Evolutionary conservation across 176 grass and related monocot genomes (phyloP).

Genomic region (Carex cristatella): DNA sequence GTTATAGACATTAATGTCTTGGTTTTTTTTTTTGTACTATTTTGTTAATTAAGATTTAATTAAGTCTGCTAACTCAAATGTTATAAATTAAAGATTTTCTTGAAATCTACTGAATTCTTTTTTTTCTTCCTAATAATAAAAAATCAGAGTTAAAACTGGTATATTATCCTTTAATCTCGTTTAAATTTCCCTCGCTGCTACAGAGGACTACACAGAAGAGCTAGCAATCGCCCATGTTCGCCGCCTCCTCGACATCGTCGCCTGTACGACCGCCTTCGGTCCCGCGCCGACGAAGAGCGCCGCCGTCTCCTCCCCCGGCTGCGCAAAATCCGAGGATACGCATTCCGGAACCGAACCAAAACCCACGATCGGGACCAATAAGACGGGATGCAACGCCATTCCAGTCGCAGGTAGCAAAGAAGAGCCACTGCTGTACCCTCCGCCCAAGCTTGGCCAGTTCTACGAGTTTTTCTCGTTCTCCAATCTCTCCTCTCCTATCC

Average conservation of each 20-base stretch:
- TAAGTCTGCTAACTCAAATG: too few species aligned
- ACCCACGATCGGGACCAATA: conserved; percentile 21
- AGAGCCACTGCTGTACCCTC: conserved; percentile 77
- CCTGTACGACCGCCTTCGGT: conserved; percentile 78
- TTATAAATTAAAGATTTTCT: too few species aligned
- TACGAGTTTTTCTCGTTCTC: conserved; percentile 99
- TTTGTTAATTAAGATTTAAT: too few species aligned
- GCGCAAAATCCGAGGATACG: conserved; percentile 13
- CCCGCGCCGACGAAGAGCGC: conserved; percentile 36
- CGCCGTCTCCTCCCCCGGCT: background rate
- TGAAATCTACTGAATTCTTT: too few species aligned
- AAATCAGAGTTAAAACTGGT: too few species aligned
- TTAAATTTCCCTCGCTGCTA: conserved; percentile 2
- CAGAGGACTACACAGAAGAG: conserved; percentile 93
- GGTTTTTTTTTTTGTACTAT: too few species aligned
- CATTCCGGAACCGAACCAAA: conserved; percentile 13
- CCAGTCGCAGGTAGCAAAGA: conserved; percentile 33
- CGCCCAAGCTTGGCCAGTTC: conserved; percentile 81
- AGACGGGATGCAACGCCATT: conserved; percentile 2
- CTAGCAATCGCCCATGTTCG: conserved; percentile 73
- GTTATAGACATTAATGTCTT: too few species aligned
- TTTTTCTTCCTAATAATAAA: too few species aligned
- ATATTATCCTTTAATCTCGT: background rate
- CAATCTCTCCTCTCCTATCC: conserved; percentile 62
- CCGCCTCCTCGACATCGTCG: conserved; percentile 76